Evolutionary conservation across 768 basidiomycete species (phyloP), one percentile per base, ranked within the genome.

Genomic region (Kwoniella shandongensis): DNA sequence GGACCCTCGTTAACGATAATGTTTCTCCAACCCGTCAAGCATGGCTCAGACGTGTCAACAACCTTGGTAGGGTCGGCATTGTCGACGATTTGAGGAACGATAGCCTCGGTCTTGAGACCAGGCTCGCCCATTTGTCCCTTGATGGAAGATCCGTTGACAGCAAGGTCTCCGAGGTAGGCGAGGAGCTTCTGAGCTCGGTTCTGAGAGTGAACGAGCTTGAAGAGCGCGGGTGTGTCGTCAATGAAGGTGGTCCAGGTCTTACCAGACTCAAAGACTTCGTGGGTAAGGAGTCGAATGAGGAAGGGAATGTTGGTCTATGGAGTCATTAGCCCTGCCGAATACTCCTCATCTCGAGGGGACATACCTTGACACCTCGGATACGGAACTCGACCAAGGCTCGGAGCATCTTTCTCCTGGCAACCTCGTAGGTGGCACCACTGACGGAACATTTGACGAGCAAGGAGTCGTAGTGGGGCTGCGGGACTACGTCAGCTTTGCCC

Each of bases 211-310:
- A 99, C 93, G 54, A 99, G 85, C 78, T 93, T 96, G 86, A 98
- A 99, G 62, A 99, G 85, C 73, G 97, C 92, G n/a, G 91, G 93
- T 1, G 94, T 97, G 78, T 99, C 96, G 72, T 99, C 96, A 78
- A 99, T 98, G 82, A 99, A 98, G 23, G 96, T 99, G 1, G 96
- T 99, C 96, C 96, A 99, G 10, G 96, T 96, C 81, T 92, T 89
- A 57, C 94, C 94, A 35, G 84, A 87, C 65, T 97, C 88, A 79
- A 96, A 99, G 66, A 92, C 84, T 68, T 93, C 91, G 78, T 98
- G 90, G 4, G 96, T 98, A 64, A 99, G 82, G 25, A 99, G 84
- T 59, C 94, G 89, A 85, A 99, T 97, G 67, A 99, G 80, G 88
- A 99, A 99, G 13, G 96, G 96, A 65, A 98, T 98, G 78, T 98